Conservation (phyloP, 78 protist genomes). For the Cavenderia fasciculata region DNA sequence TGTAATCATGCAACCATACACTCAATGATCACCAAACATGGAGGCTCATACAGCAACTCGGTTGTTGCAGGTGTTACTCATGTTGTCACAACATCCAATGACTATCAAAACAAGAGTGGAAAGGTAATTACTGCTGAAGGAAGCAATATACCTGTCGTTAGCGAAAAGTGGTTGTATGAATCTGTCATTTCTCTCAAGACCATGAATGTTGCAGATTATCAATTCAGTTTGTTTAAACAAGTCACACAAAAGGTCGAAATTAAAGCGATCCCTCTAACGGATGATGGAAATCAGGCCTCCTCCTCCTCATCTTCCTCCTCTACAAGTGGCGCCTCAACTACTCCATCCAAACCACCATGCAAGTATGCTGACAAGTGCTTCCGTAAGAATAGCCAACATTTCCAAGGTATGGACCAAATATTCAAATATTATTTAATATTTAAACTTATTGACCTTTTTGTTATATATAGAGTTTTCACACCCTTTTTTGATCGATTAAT, state of each 20-base stretch:
- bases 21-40: constrained; percentile 22
- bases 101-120: not conserved
- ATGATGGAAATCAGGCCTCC: not conserved
- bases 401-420: too few species aligned
- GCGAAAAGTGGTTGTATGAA: constrained; percentile 39
- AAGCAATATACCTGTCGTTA: constrained; percentile 29
- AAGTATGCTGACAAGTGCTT: constrained; percentile 55
- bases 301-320: not conserved
- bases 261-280: not conserved
- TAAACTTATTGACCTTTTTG: too few species aligned
- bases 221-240: not conserved
- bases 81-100: not conserved
- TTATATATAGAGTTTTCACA: too few species aligned
- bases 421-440: too few species aligned
- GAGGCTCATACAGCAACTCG: constrained; percentile 8
- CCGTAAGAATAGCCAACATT: constrained; percentile 54
- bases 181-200: not conserved
- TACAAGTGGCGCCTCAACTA: constrained; percentile 17
- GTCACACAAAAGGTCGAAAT: not conserved
- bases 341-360: constrained; percentile 24
- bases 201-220: not conserved
- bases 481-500: too few species aligned
- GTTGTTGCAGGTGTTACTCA: constrained; percentile 21
- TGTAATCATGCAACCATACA: not conserved
- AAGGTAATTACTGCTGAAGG: not conserved